Evolutionary conservation across 139 green algal species (phyloP), one percentile per base, ranked within the genome.

Genomic region (Volvox africanus): DNA sequence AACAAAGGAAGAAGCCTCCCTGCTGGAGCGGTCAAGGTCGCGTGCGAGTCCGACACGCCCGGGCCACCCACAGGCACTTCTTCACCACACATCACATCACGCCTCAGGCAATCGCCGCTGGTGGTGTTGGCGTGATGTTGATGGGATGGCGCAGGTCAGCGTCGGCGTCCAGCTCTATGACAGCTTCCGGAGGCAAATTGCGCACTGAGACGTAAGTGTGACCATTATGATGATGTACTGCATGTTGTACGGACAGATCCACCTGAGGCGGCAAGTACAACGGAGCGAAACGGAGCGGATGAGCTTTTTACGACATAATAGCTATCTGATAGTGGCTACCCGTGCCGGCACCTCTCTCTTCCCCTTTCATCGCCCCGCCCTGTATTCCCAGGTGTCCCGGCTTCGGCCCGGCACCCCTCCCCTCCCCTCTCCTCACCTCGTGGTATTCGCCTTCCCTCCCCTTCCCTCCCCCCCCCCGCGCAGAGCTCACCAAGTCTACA

Each of bases 201-300:
- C 84, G 84, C 5, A 89, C 84, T 28, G 69, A 82, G 22, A 89
- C 28, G 37, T 89, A 89, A 13, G 84, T 89, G 84, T 71, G 84
- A 36, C 84, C 84, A 68, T 89, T 69, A 71, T 82, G 84, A 44
- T 82, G 84, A 71, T 82, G 84, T 30, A 89, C 84, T 1, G 69
- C 84, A 3, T 69, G 35, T 26, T 80, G 62, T 44, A 89, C 32
- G 17, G 37, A 36, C 37, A 71, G n/a, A 71, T 82, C 84, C 17
- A 82, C 84, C 84, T 89, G 69, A 2, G 65, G 37, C 17, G 79
- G 44, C 44, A 55, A 55, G 9, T 9, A 55, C 21, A 12, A 5
- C 9, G 21, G 65, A 73, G 65, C 65, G 2, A 24, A 73, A 73
- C n/a, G n/a, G n/a, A n/a, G n/a, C n/a, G n/a, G n/a, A n/a, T n/a